Evolutionary conservation across 2,329 filamentous ascomycete species (phyloP), one percentile per base, ranked within the genome.

Genomic region (Aureobasidium vineae): DNA sequence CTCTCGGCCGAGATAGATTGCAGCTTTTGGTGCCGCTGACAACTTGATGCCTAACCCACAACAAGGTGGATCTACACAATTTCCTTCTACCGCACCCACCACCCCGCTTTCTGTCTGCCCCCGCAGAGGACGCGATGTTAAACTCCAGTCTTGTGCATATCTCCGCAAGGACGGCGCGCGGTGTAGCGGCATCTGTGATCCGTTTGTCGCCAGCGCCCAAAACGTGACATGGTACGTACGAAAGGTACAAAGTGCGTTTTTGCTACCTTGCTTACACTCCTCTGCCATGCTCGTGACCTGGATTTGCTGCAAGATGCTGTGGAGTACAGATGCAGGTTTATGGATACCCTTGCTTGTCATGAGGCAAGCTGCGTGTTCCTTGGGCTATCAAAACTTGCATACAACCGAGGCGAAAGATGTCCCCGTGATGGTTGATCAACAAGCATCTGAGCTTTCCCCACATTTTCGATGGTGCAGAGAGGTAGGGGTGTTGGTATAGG

Each of bases 211-310:
- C 8, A n/a, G n/a, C n/a, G n/a, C n/a, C 16, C 23, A 3, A 19
- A 63, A 41, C 43, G 59, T 52, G 59, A 63, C 45, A 63, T 63
- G 59, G 59, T 63, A 63, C 59, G 59, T 41, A 63, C 59, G 45
- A 31, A 52, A 63, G 36, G 19, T 63, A 63, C 59, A 52, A 23
- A 13, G 15, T 21, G 41, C 43, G 11, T 49, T 38, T n/a, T 7
- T 19, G 21, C 6, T 19, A 28, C 56, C 19, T 21, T 54, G 28
- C 28, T 54, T 54, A 23, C 5, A n/a, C 15, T 6, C 10, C 26
- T 21, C 6, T 11, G 31, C 16, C n/a, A 15, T 40, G 13, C 57
- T 49, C 57, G 57, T 61, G 57, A 61, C 57, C 43, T 59, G 54
- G 57, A 28, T 38, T 13, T 61, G 31, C 45, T 47, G 45, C 57